Base-by-base conservation (phyloP, 768 basidiomycete species). In the Suillus decipiens region DNA sequence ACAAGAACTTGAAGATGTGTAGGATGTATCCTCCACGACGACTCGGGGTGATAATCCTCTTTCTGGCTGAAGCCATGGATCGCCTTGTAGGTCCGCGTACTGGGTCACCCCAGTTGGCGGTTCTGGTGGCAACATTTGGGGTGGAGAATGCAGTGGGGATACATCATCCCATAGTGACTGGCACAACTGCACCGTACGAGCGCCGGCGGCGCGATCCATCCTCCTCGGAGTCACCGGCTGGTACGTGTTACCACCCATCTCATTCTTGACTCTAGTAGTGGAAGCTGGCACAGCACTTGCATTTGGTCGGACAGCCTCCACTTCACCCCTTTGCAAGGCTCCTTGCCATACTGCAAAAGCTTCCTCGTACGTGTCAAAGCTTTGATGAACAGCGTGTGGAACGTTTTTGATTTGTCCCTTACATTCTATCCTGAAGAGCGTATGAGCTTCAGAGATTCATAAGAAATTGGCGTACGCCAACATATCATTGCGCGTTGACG, bases 381-480 rank as follows among this genome's bases (percentile, higher is more conserved):
- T 74, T 63, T 86, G 78, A 66, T 78, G 70, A 7, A 80, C 64
- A 3, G 82, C 71, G 39, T 78, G 79, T 10, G 80, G 73, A 11
- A 85, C 76, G 5, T 79, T 75, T 59, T 67, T 78, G 12, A 83
- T 80, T 59, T 81, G 74, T 9, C 80, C 77, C 1, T 72, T 76
- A 19, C 77, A 79, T 67, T 84, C 79, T 11, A 79, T 69, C 86
- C 85, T 86, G 67, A 59, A 31, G 28, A 56, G 53, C 47, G 55
- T 61, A 53, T 61, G 59, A 61, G 62, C 66, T 59, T 43, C 61
- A n/a, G 5, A 42, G 43, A 43, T 15, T 55, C 54, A 31, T 60
- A 48, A 71, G 24, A 69, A 31, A 58, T 56, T n/a, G 70, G 31
- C 76, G 54, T 61, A 74, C 73, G 28, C 68, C 71, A 78, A 76